Base-by-base conservation (phyloP, 805 yeast species). In the Kodamaea jinghongensis region DNA sequence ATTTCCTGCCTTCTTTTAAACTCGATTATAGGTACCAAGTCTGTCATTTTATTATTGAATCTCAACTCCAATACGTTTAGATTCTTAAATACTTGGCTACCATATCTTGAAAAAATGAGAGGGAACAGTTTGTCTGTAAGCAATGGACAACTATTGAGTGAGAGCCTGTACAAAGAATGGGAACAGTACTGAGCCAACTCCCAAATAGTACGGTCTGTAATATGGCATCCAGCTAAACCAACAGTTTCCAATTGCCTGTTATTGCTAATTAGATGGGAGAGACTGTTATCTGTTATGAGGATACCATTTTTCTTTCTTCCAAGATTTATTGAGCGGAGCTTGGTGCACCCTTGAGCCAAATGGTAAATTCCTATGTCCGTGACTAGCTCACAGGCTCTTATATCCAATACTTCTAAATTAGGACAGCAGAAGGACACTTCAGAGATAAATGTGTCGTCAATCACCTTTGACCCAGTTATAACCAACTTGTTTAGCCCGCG, bases 151-250 rank as follows among this genome's bases (percentile, higher is more conserved):
- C 81, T 79, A 58, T 89, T 89, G 36, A 89, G 56, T 4, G 95
- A 83, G 14, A 89, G 64, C 38, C 96, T 67, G 48, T 78, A 78
- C 3, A 89, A 51, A 4, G 63, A 51, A 1, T 55, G 49, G 14
- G 80, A 79, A 41, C 67, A 56, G 37, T 67, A 56, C 10, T 73
- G 58, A 0, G 88, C 88, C 22, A 90, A 61, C 50, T 84, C 89
- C 95, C 95, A 87, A 8, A 90, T 65, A 4, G 85, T 71, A 29
- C 78, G 70, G 62, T 90, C 96, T 4, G 86, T 78, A 14, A 90
- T 75, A 30, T 75, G 69, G 58, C 96, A 87, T 4, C 97, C 97
- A 0, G 97, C 96, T 12, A 87, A 64, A 0, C 97, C 97, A 33
- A 90, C 65, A 0, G 96, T 88, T 31, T 71, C 68, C 32, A 83